Evolutionary conservation across 441 rosid genomes (phyloP).

Genomic region (Adansonia madagascariensis): DNA sequence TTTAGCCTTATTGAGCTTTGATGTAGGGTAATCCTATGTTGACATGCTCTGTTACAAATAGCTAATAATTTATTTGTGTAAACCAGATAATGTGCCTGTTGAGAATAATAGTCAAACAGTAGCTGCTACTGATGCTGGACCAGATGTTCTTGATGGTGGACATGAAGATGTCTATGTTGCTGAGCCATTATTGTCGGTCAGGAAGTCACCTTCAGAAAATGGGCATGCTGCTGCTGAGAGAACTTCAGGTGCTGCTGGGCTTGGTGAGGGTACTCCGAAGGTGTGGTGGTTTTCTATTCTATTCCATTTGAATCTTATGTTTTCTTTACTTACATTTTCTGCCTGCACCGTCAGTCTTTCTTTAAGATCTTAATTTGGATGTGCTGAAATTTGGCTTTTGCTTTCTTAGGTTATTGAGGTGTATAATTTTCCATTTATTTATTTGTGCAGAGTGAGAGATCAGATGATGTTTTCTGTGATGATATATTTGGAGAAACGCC

Average conservation of each 20-base stretch:
- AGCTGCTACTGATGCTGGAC: slow-evolving; percentile 35
- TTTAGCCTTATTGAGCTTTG: slow-evolving; percentile 8
- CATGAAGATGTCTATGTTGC: slow-evolving; percentile 40
- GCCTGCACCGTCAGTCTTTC: background rate
- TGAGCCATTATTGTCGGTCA: slow-evolving; percentile 55
- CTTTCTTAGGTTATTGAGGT: background rate
- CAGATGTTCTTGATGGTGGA: slow-evolving; percentile 41
- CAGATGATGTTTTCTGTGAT: slow-evolving; percentile 77
- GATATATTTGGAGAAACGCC: slow-evolving; percentile 99
- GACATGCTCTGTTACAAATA: slow-evolving; percentile 13
- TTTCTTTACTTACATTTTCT: background rate
- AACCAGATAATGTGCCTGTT: slow-evolving; percentile 35
- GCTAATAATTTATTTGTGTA: slow-evolving; percentile 6
- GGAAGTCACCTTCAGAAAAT: slow-evolving; percentile 56
- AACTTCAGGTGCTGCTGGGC: slow-evolving; percentile 62
- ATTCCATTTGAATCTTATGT: background rate
- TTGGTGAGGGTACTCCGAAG: slow-evolving; percentile 97
- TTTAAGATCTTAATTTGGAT: slow-evolving; percentile 13
- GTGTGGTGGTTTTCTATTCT: slow-evolving; percentile 45
- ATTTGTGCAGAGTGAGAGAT: slow-evolving; percentile 82
- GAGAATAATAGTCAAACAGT: slow-evolving; percentile 35
- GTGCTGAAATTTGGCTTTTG: background rate
- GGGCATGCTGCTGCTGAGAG: slow-evolving; percentile 50
- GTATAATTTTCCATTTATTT: slow-evolving; percentile 13
- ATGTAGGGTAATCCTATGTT: background rate